Evolutionary conservation across 441 rosid species (phyloP), one percentile per base, ranked within the genome.

Genomic region (Populus hybrid): DNA sequence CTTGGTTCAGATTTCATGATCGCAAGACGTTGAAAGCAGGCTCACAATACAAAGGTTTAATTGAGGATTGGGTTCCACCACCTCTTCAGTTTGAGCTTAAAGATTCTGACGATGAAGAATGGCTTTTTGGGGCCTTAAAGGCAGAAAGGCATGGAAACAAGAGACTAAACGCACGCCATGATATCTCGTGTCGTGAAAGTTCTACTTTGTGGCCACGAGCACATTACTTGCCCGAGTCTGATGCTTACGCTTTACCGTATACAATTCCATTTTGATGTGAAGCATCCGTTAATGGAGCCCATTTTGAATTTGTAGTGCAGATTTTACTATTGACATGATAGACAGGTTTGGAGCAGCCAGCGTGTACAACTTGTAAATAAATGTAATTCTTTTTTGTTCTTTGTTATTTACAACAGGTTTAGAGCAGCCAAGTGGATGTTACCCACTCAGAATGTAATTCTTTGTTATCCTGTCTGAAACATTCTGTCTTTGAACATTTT

Each of bases 171-270:
- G 70, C 81, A 3, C 72, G 3, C 20, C 61, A 21, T 10, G 76
- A 71, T 16, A 75, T 38, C 12, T 66, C 66, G 28, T 67, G 75
- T 40, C 12, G 10, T 34, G 72, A 14, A 18, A 70, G 70, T 18
- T 72, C 32, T 30, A 30, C 72, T 2, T 65, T 76, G 74, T 85
- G 85, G 79, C 91, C 91, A 0, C 54, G 57, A 8, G 94, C 93
- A 20, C 82, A 72, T 10, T 77, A 46, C 84, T 21, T 91, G 75
- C 54, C 85, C 0, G 86, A 80, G 26, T 90, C 76, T 1, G 92
- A 85, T 69, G 67, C 91, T 12, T 83, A 77, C 57, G 87, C 95
- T 0, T 79, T 95, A 78, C 97, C 99, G 0, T 93, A 83, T 10
- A 75, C 96, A 1, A 76, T 90, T 42, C 94, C 92, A 2, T 92